Evolutionary conservation across 2,329 filamentous ascomycete genomes (phyloP).

Genomic region (Furcasterigmium furcatum): DNA sequence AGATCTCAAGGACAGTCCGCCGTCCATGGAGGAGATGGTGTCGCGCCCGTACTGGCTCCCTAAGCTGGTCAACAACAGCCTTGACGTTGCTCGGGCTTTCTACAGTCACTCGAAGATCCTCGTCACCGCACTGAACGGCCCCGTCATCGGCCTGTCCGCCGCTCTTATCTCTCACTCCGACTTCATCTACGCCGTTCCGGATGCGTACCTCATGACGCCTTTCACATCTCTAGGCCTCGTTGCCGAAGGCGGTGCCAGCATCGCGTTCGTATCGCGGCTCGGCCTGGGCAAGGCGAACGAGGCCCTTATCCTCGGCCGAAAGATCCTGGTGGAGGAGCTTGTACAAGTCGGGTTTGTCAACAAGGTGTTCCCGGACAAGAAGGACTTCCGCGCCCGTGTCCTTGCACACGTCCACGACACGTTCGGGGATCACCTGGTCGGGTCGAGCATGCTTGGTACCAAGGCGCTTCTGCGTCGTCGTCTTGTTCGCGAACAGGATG

Average conservation of each 20-base stretch:
- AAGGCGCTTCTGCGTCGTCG: not conserved
- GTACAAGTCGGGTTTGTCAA: constrained; percentile 73
- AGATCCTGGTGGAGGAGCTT: constrained; percentile 67
- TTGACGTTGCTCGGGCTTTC: not conserved
- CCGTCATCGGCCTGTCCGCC: constrained; percentile 74
- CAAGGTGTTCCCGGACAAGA: constrained; percentile 54
- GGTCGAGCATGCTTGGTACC: not conserved
- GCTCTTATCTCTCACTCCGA: constrained; percentile 73
- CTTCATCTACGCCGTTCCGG: constrained; percentile 76
- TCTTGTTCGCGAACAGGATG: not conserved
- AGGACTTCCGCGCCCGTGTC: not conserved
- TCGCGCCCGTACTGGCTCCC: not conserved
- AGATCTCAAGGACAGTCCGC: not conserved
- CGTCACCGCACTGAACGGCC: constrained; percentile 76
- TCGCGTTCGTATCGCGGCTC: constrained; percentile 69
- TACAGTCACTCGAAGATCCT: constrained; percentile 82
- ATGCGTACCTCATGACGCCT: no score
- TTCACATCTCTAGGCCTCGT: constrained; percentile 79
- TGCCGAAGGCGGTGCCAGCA: constrained; percentile 70
- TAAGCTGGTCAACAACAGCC: not conserved
- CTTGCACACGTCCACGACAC: not conserved
- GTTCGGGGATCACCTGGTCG: not conserved
- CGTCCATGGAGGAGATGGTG: not conserved
- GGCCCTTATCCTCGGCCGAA: constrained; percentile 76
- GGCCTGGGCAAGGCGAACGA: constrained; percentile 78